A percentile compares a stretch with the other conserved stretches of the same genome.
These are phyloP conservation scores for Ogataea chonburiensis DNA, from an alignment of 805 yeast species.

Conservation along the genomic window DNA sequence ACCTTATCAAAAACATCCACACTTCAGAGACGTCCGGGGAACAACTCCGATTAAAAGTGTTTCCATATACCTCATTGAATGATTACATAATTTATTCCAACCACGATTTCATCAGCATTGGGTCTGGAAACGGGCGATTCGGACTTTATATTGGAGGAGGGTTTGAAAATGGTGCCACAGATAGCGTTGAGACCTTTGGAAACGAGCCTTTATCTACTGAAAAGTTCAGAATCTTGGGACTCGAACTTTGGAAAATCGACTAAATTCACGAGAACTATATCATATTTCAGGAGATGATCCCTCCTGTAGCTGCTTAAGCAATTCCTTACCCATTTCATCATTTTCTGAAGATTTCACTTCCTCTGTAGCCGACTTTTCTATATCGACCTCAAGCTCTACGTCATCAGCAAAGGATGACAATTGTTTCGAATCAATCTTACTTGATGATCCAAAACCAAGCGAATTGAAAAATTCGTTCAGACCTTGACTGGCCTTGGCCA, in stretches of 20 bases:
- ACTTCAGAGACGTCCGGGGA: slow-evolving; percentile 17
- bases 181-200: slow-evolving; percentile 81
- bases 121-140: slow-evolving; percentile 90
- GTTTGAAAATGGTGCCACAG: slow-evolving; percentile 73
- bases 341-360: slow-evolving; percentile 3
- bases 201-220: slow-evolving; percentile 67
- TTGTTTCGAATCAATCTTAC: slow-evolving; percentile 14
- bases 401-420: slow-evolving; percentile 24
- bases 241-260: slow-evolving; percentile 80
- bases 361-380: slow-evolving; percentile 12
- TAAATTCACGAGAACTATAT: slow-evolving; percentile 3
- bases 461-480: slow-evolving; percentile 19
- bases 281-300: slow-evolving; percentile 5
- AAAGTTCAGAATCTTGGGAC: slow-evolving; percentile 69
- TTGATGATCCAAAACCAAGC: slow-evolving; percentile 19
- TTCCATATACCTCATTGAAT: slow-evolving; percentile 83
- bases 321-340: slow-evolving; percentile 12
- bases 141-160: slow-evolving; percentile 86
- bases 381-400: slow-evolving; percentile 15
- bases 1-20: slow-evolving; percentile 33
- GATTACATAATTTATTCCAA: slow-evolving; percentile 85
- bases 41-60: slow-evolving; percentile 66
- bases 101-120: slow-evolving; percentile 73
- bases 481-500: slow-evolving; percentile 10
- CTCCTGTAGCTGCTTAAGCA: slow-evolving; percentile 12